Conservation (phyloP, 2,329 filamentous ascomycete genomes). For the Drechslerella dactyloides region DNA sequence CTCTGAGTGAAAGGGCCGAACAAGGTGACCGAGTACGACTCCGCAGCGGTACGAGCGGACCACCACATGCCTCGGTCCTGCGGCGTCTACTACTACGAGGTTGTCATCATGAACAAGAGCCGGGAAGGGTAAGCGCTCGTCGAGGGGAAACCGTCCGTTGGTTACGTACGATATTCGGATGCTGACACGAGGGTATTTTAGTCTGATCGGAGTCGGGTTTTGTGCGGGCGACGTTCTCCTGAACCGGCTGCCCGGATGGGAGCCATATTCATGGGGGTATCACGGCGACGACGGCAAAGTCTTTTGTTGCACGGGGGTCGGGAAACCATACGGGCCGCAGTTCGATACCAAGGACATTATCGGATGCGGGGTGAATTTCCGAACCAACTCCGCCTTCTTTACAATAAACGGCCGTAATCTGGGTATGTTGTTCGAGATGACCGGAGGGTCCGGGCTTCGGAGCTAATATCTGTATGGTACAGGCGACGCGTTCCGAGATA, state of each 20-base stretch:
- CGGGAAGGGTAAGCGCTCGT: constrained; percentile 67
- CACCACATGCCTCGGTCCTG: constrained; percentile 85
- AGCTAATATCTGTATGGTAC: constrained; percentile 31
- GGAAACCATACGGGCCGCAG: constrained; percentile 65
- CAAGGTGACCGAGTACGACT: constrained; percentile 73
- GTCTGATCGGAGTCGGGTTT: constrained; percentile 70
- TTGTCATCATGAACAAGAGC: constrained; percentile 69
- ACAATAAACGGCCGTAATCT: constrained; percentile 69
- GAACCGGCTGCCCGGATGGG: constrained; percentile 69
- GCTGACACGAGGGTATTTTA: constrained; percentile 58
- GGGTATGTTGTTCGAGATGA: constrained; percentile 58
- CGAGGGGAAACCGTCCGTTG: not conserved
- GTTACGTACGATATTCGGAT: constrained; percentile 10
- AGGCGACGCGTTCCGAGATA: constrained; percentile 75
- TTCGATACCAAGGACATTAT: constrained; percentile 67
- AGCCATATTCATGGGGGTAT: constrained; percentile 72
- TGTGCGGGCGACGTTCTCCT: constrained; percentile 64
- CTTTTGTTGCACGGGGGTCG: constrained; percentile 66
- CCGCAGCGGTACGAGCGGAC: constrained; percentile 80
- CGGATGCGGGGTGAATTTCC: constrained; percentile 72
- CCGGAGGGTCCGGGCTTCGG: constrained; percentile 15
- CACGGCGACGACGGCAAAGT: constrained; percentile 72
- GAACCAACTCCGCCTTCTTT: constrained; percentile 70
- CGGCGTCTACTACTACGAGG: constrained; percentile 93
- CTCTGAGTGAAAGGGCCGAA: constrained; percentile 63